Base-by-base conservation (phyloP, 306 rosid species). In the Cicer pinnatifidum region DNA sequence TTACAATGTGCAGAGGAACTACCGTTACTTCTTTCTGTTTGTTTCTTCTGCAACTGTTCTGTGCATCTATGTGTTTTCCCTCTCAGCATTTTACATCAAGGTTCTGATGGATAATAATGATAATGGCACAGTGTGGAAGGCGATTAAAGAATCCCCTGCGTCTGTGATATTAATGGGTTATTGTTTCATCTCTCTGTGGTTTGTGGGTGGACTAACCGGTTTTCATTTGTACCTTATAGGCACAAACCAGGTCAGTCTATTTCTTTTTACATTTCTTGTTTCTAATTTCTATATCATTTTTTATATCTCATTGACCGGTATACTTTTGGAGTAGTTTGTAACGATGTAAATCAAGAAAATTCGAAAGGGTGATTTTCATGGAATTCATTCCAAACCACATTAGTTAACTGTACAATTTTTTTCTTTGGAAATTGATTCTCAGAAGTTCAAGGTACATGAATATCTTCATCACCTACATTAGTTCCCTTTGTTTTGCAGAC, bases 141-240 rank as follows among this genome's bases (percentile, higher is more conserved):
- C 96, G 11, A 88, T 93, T 88, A 85, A 83, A 87, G 91, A 93
- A 60, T 93, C 98, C 54, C 98, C 97, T 52, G 88, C 88, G 23
- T 90, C 98, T 37, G 91, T 90, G 78, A 81, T 93, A 71, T 83
- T 93, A 69, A 90, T 93, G 92, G 90, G 82, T 39, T 93, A 88
- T 75, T 90, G 90, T 82, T 93, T 89, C 83, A 82, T 93, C 73
- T 85, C 96, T 41, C 81, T 90, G 48, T 93, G 97, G 98, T 93
- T 93, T 81, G 96, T 93, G 80, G 98, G 97, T 79, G 98, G 98
- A 60, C 83, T 93, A 69, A 90, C 97, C 35, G 97, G 96, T 76
- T 93, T 90, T 80, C 98, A 93, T 82, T 71, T 88, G 80, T 93
- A 93, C 88, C 96, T 93, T 33, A 89, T 89, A 67, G 91, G 92